phyloP scores from a whole-genome alignment of 805 yeast species.

The Monosporozyma yasuniensis region DNA sequence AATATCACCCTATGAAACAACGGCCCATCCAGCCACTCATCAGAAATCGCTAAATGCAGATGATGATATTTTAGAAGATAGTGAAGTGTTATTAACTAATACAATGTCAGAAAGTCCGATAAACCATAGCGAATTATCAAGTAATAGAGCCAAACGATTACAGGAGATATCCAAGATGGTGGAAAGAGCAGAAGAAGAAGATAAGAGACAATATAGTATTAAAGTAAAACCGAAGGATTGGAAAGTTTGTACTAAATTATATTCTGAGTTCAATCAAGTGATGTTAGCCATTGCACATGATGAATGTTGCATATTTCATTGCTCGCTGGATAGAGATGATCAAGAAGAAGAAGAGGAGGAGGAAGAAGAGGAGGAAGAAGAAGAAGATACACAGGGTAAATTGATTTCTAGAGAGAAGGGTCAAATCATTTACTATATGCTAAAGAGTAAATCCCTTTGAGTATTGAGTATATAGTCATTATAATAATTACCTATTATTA shows the following conservation, averaged over 20 bases:
- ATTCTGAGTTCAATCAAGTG: slow-evolving; percentile 52
- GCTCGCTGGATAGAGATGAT: slow-evolving; percentile 47
- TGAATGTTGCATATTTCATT: slow-evolving; percentile 56
- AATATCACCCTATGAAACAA: background rate
- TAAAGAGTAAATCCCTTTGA: slow-evolving; percentile 23
- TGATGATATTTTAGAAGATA: background rate
- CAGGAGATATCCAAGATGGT: slow-evolving; percentile 17
- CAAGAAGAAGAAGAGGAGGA: slow-evolving; percentile 9
- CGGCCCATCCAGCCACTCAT: background rate
- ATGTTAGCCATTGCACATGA: slow-evolving; percentile 49
- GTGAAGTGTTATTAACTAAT: background rate
- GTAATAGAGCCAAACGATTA: slow-evolving; percentile 1
- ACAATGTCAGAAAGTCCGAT: background rate
- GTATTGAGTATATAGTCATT: background rate
- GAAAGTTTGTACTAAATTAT: slow-evolving; percentile 54
- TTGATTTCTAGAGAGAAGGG: slow-evolving; percentile 39
- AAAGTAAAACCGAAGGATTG: slow-evolving; percentile 54
- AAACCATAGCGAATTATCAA: no score
- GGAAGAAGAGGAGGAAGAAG: background rate
- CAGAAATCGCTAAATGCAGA: background rate
- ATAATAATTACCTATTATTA: no score
- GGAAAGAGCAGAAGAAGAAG: slow-evolving; percentile 17
- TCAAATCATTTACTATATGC: slow-evolving; percentile 54
- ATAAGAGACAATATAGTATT: slow-evolving; percentile 31
- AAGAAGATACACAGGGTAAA: slow-evolving; percentile 4